Percentiles rank a stretch among this genome's conserved stretches.
Conservation (phyloP, 2,329 filamentous ascomycete genomes). For the Drechslerella coelobrocha region DNA sequence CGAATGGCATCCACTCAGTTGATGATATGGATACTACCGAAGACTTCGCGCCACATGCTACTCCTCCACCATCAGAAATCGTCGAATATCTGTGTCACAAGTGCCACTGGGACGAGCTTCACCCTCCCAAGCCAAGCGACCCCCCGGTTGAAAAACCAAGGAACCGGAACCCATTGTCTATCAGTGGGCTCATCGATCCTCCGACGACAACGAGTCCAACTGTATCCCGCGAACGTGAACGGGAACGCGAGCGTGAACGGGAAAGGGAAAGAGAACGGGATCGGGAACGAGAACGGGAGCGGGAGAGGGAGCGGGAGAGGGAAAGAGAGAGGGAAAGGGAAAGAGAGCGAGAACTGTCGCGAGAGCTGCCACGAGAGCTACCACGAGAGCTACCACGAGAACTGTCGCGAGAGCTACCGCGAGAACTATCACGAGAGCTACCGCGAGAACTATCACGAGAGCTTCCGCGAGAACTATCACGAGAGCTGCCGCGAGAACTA, state of each 20-base stretch:
- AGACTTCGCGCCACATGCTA: slow-evolving; percentile 28
- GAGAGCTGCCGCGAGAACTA: slow-evolving; percentile 3
- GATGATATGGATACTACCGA: slow-evolving; percentile 45
- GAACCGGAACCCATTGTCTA: slow-evolving; percentile 40
- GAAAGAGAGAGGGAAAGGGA: slow-evolving; percentile 45
- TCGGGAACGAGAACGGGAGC: slow-evolving; percentile 12
- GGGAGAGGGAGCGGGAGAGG: slow-evolving; percentile 48
- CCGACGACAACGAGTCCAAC: slow-evolving; percentile 22
- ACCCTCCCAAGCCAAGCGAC: slow-evolving; percentile 47
- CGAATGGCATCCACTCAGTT: slow-evolving; percentile 34
- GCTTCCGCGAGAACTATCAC: slow-evolving; percentile 18
- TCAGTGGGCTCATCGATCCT: slow-evolving; percentile 44
- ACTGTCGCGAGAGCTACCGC: slow-evolving; percentile 40
- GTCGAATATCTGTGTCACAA: slow-evolving; percentile 53
- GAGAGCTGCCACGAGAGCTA: slow-evolving; percentile 47
- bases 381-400: slow-evolving; percentile 11
- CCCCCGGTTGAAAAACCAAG: slow-evolving; percentile 39
- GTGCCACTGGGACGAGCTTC: slow-evolving; percentile 52
- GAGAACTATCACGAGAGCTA: slow-evolving; percentile 40
- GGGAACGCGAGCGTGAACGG: slow-evolving; percentile 24
- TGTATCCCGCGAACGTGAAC: slow-evolving; percentile 17
- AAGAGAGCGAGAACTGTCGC: slow-evolving; percentile 40
- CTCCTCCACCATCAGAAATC: slow-evolving; percentile 48
- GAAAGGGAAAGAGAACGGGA: not conserved
- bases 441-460: slow-evolving; percentile 40